phyloP scores from a whole-genome alignment of 345 rosid species.

The Lagerstroemia speciosa region DNA sequence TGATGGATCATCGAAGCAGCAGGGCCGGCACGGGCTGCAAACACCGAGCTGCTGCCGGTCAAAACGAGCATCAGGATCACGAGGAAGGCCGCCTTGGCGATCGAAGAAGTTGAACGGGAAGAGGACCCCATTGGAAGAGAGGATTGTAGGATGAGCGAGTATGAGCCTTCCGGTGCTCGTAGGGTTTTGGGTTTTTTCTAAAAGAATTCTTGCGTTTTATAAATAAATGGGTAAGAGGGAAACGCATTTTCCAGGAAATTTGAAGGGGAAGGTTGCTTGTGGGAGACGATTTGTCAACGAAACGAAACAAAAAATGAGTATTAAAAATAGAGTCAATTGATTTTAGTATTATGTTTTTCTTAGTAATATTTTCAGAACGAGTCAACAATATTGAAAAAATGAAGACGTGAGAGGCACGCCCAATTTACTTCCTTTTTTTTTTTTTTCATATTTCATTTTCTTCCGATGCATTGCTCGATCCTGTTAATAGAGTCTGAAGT shows the following conservation, averaged over 20 bases:
- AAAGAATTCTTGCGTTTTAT: neutral
- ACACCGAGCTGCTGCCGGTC: neutral
- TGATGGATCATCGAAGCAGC: neutral
- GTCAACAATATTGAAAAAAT: neutral
- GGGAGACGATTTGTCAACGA: neutral
- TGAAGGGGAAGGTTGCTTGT: neutral
- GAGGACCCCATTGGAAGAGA: neutral
- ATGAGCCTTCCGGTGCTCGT: neutral
- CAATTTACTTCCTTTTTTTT: neutral
- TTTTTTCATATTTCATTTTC: no score
- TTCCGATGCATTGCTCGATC: no score
- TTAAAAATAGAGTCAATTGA: no score
- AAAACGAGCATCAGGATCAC: neutral
- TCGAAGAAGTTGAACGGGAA: neutral
- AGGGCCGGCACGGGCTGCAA: neutral
- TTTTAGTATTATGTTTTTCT: neutral
- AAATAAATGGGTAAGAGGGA: neutral
- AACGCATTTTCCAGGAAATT: neutral
- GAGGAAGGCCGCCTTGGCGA: neutral
- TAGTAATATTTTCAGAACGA: no score
- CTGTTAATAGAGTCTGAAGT: no score
- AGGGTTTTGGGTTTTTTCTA: neutral
- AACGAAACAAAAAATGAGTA: no score
- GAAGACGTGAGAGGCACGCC: neutral
- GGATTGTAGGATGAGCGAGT: no score